Evolutionary conservation across 129 eudicot species (phyloP).

Genomic region (Rutidosis leptorrhynchoides): DNA sequence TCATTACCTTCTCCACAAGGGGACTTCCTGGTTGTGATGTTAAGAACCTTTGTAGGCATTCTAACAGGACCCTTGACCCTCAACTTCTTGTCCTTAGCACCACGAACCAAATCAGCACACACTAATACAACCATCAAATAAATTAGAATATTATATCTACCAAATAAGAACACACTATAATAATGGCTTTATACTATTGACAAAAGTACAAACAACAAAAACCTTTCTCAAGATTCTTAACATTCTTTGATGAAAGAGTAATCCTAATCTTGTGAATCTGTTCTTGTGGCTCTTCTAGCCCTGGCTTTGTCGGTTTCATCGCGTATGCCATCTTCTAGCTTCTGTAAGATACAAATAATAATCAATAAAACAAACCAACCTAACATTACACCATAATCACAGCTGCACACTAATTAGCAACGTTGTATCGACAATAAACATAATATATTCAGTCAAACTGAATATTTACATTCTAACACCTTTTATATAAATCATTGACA

Average conservation of each 20-base stretch:
- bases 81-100: constrained; percentile 84
- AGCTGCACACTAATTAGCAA: background rate
- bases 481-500: constrained; percentile 6
- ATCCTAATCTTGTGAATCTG: constrained; percentile 87
- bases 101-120: constrained; percentile 90
- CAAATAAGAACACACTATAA: background rate
- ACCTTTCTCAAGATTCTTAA: constrained; percentile 96
- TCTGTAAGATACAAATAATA: background rate
- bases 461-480: background rate
- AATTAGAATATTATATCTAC: background rate
- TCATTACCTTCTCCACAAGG: constrained; percentile 93
- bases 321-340: constrained; percentile 64
- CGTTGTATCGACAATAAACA: background rate
- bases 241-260: constrained; percentile 87
- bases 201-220: background rate
- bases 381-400: background rate
- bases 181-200: no score
- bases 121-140: constrained; percentile 27
- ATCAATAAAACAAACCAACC: background rate
- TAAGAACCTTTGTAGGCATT: constrained; percentile 91
- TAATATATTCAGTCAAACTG: background rate
- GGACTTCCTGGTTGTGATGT: constrained; percentile 85
- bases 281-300: constrained; percentile 81
- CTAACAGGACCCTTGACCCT: constrained; percentile 97
- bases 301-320: constrained; percentile 82